Percentiles rank a stretch among this genome's conserved stretches.
Conservation (phyloP, 805 yeast species). For the Saccharomycopsis microspora region DNA sequence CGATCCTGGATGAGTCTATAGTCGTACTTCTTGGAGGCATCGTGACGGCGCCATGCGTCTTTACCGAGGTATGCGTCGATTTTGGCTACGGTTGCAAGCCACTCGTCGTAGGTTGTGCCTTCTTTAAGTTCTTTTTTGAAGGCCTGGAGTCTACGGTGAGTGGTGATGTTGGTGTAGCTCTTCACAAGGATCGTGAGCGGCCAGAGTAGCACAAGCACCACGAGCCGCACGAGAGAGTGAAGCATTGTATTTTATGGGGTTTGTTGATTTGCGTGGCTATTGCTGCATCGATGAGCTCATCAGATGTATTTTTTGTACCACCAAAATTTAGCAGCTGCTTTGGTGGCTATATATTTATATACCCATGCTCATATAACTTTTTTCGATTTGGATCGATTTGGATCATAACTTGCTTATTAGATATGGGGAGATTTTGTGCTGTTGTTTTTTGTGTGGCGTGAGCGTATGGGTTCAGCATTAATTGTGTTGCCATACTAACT, state of each 20-base stretch:
- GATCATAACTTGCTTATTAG: no score
- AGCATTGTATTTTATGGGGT: not conserved
- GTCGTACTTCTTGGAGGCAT: slow-evolving; percentile 30
- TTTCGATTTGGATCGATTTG: no score
- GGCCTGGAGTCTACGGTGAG: slow-evolving; percentile 1
- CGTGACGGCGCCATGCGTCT: slow-evolving; percentile 64
- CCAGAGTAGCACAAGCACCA: slow-evolving; percentile 11
- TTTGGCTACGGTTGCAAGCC: slow-evolving; percentile 44
- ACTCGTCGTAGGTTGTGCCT: slow-evolving; percentile 55
- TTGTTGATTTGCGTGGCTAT: no score
- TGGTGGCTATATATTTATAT: no score
- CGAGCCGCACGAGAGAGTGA: slow-evolving; percentile 6
- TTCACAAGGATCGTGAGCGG: slow-evolving; percentile 13
- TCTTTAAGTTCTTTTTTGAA: slow-evolving; percentile 16
- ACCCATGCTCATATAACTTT: no score
- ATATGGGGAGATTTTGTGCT: no score
- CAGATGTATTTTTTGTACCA: no score
- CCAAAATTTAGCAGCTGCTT: no score
- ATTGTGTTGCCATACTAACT: no score
- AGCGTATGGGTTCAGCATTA: no score
- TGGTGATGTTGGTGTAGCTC: slow-evolving; percentile 11
- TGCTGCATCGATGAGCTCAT: no score
- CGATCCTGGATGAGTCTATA: slow-evolving; percentile 73
- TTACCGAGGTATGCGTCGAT: slow-evolving; percentile 43
- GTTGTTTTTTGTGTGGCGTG: no score